Percentiles rank a stretch among this genome's conserved stretches.
These are phyloP conservation scores for Salix brachista DNA, from an alignment of 345 rosid species.

Conservation along the genomic window DNA sequence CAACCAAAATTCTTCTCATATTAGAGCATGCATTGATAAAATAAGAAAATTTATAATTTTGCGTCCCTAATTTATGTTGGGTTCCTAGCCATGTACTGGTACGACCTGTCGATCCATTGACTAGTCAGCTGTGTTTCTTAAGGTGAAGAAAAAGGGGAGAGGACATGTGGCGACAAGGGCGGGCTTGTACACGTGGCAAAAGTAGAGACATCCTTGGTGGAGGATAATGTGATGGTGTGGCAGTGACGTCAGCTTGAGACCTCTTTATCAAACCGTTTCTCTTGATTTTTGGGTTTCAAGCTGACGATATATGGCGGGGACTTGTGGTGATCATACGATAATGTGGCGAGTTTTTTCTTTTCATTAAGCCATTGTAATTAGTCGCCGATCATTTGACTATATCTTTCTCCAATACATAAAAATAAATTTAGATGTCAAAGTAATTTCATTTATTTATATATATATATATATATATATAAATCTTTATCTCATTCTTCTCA, in stretches of 20 bases:
- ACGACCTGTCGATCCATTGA: conserved; percentile 19
- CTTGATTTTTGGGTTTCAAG: not conserved
- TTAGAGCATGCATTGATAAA: not conserved
- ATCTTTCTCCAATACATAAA: too few species aligned
- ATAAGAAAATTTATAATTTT: not conserved
- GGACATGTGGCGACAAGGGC: conserved; percentile 26
- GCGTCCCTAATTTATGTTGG: not conserved
- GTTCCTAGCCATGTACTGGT: conserved; percentile 18
- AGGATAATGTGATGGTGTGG: conserved; percentile 30
- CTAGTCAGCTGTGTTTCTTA: conserved; percentile 17
- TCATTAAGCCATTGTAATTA: not conserved
- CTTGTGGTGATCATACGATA: not conserved
- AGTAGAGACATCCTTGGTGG: conserved; percentile 25
- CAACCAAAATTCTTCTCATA: not conserved
- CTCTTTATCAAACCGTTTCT: not conserved
- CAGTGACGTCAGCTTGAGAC: conserved; percentile 21
- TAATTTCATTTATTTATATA: too few species aligned
- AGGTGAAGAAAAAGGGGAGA: conserved; percentile 5
- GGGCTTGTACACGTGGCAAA: conserved; percentile 33
- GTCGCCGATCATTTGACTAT: not conserved
- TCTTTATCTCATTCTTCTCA: too few species aligned
- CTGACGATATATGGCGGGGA: not conserved
- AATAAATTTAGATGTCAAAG: not conserved
- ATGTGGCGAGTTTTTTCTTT: not conserved
- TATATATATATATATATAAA: too few species aligned